Evolutionary conservation across 148 eudicot genomes (phyloP).

Genomic region (Hydrangea macrophylla): DNA sequence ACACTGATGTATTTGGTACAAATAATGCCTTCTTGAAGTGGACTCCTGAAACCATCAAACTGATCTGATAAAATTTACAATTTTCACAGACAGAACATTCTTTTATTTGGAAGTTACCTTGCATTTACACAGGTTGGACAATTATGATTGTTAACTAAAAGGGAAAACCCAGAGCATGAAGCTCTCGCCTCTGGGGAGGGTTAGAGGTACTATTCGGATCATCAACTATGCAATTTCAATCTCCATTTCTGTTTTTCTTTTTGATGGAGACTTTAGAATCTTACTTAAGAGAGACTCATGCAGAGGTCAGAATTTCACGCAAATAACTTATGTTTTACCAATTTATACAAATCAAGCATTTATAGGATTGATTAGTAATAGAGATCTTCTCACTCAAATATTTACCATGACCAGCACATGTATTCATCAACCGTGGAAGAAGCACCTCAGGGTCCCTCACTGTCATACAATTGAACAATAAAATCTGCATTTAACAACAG

Average conservation of each 20-base stretch:
- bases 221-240: too few relatives aligned
- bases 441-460: slow-evolving; percentile 93
- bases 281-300: background rate
- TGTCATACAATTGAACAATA: slow-evolving; percentile 98
- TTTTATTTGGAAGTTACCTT: background rate
- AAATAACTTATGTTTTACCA: background rate
- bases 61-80: too few relatives aligned
- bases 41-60: slow-evolving; percentile 59
- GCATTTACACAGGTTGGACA: background rate
- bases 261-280: slow-evolving; percentile 1
- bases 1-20: slow-evolving; percentile 86
- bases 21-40: slow-evolving; percentile 85
- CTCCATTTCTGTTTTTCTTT: too few relatives aligned
- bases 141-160: slow-evolving; percentile 6
- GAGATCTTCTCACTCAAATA: slow-evolving; percentile 7
- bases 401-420: slow-evolving; percentile 67
- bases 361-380: background rate
- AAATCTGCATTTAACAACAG: slow-evolving; percentile 65
- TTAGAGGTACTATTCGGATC: too few relatives aligned
- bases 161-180: too few relatives aligned
- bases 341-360: background rate
- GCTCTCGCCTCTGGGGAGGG: too few relatives aligned
- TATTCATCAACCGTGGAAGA: slow-evolving; percentile 70
- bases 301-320: background rate
- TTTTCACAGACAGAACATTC: too few relatives aligned